Evolutionary conservation across 2,329 filamentous ascomycete genomes (phyloP).

Genomic region (Alternaria viburni): DNA sequence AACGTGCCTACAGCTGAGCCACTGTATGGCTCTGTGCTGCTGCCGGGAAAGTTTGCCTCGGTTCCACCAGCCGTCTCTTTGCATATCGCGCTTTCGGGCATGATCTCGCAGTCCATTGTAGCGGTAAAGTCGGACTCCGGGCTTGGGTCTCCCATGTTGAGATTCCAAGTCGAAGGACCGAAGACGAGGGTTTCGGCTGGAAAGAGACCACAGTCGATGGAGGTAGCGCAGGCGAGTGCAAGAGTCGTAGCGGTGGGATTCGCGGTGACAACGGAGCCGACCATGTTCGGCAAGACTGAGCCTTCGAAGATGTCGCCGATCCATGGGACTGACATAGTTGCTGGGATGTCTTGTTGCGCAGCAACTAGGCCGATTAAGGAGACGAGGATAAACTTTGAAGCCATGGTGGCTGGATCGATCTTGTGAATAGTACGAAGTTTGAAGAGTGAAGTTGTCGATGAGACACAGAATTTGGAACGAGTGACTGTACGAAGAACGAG

Average conservation of each 20-base stretch:
- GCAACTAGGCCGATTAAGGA: constrained; percentile 12
- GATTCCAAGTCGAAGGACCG: constrained; percentile 26
- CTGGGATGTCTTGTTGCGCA: constrained; percentile 19
- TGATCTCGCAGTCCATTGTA: constrained; percentile 26
- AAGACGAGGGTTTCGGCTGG: constrained; percentile 23
- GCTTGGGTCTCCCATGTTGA: constrained; percentile 24
- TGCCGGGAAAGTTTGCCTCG: constrained; percentile 34
- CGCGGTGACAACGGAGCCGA: constrained; percentile 23
- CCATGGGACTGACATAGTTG: constrained; percentile 17
- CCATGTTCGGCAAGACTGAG: neutral
- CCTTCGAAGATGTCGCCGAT: constrained; percentile 4
- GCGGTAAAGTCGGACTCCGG: constrained; percentile 23
- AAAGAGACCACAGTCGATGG: constrained; percentile 27
- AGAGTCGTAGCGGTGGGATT: constrained; percentile 18
- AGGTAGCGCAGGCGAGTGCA: constrained; percentile 9
- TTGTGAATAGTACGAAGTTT: neutral
- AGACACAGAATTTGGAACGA: neutral
- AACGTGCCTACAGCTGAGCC: constrained; percentile 2
- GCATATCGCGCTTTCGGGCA: constrained; percentile 23
- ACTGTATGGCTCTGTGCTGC: constrained; percentile 24
- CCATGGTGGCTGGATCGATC: constrained; percentile 1
- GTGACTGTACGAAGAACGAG: neutral
- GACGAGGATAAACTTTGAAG: constrained; percentile 6
- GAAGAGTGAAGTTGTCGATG: neutral
- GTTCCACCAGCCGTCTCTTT: constrained; percentile 27